These are phyloP conservation scores for Penicillium frequentans DNA, from an alignment of 2,329 filamentous ascomycete genomes.

Conservation along the genomic window DNA sequence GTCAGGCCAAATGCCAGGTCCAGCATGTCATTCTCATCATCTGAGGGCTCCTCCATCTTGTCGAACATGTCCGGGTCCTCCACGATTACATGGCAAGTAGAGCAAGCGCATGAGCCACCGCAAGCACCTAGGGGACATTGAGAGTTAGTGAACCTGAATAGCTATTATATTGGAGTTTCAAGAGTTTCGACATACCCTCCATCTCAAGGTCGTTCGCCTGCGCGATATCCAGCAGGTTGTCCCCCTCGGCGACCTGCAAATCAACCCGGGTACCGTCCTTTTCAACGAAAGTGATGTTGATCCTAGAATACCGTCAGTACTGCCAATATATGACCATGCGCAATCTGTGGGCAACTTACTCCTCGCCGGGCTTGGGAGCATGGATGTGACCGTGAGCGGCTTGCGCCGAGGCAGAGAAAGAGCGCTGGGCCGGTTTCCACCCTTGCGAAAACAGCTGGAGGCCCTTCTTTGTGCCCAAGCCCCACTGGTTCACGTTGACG, in stretches of 20 bases:
- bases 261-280: slow-evolving; percentile 78
- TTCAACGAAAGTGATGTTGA: slow-evolving; percentile 89
- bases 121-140: slow-evolving; percentile 65
- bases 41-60: slow-evolving; percentile 73
- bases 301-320: slow-evolving; percentile 49
- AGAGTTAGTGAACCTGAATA: slow-evolving; percentile 5
- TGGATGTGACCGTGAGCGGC: slow-evolving; percentile 75
- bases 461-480: slow-evolving; percentile 12
- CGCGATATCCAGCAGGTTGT: slow-evolving; percentile 93
- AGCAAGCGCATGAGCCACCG: slow-evolving; percentile 90
- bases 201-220: slow-evolving; percentile 95
- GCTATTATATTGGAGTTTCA: not conserved
- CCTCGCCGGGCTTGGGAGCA: slow-evolving; percentile 85
- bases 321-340: not conserved
- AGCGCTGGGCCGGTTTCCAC: slow-evolving; percentile 39
- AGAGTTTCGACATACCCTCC: slow-evolving; percentile 64
- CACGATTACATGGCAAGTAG: slow-evolving; percentile 89
- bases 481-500: slow-evolving; percentile 11
- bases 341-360: slow-evolving; percentile 58
- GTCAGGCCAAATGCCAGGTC: slow-evolving; percentile 88
- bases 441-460: slow-evolving; percentile 18
- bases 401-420: slow-evolving; percentile 65
- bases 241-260: slow-evolving; percentile 78
- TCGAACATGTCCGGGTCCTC: slow-evolving; percentile 71
- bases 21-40: slow-evolving; percentile 87